Evolutionary conservation across 1,284 basidiomycete species (phyloP).

Genomic region (Ceratobasidium sp.): DNA sequence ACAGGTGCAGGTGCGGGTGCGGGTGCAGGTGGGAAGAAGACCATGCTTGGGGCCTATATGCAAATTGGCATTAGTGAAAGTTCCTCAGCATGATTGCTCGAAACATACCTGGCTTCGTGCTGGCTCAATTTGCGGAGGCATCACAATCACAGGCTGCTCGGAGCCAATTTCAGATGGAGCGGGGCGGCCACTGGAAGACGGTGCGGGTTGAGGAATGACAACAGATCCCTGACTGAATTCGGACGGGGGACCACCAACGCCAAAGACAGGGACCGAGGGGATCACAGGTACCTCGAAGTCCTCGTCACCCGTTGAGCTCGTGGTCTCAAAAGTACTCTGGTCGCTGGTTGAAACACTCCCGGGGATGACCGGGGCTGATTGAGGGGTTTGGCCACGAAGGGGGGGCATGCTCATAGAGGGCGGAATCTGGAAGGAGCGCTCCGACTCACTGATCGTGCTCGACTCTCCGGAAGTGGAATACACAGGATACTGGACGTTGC

Average conservation of each 20-base stretch:
- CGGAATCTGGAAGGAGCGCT: constrained; percentile 24
- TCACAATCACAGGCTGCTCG: neutral
- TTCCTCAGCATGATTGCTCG: too few relatives aligned
- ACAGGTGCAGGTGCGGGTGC: neutral
- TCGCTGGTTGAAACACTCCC: neutral
- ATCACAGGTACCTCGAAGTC: constrained; percentile 13
- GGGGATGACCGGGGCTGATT: constrained; percentile 20
- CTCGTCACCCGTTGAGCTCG: neutral
- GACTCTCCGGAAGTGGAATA: constrained; percentile 13
- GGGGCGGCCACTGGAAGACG: constrained; percentile 19
- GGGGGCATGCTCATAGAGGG: too few relatives aligned
- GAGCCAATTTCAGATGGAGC: constrained; percentile 5
- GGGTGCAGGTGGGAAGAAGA: neutral
- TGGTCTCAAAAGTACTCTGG: constrained; percentile 19
- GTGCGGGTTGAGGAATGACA: neutral
- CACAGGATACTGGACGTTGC: neutral
- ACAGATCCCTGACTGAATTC: neutral
- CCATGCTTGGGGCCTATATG: neutral
- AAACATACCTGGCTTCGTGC: neutral
- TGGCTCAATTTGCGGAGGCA: neutral
- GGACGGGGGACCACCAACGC: constrained; percentile 7
- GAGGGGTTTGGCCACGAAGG: constrained; percentile 3
- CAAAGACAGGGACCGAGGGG: constrained; percentile 11
- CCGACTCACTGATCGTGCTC: neutral
- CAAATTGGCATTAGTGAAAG: neutral